Percentiles rank a stretch among this genome's conserved stretches.
phyloP scores from a whole-genome alignment of 1,139 yeast genomes.

The Pichia sp. region DNA sequence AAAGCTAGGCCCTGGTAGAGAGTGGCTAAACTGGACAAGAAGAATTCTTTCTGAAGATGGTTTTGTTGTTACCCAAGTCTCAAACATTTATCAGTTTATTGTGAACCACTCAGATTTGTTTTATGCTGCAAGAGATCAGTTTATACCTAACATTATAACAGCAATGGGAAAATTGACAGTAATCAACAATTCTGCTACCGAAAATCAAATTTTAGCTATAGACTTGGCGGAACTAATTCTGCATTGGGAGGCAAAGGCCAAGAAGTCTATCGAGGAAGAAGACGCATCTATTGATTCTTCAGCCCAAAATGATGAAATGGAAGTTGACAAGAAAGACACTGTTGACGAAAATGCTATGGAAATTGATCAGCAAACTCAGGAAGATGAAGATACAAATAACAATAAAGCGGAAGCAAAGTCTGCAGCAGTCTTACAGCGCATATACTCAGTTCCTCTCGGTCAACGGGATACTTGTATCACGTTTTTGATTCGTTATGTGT shows the following conservation, averaged over 20 bases:
- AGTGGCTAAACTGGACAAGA: constrained; percentile 96
- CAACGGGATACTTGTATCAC: constrained; percentile 92
- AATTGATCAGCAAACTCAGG: constrained; percentile 1
- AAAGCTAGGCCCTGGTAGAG: constrained; percentile 62
- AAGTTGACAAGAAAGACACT: not conserved
- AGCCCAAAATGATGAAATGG: not conserved
- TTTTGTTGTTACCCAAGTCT: constrained; percentile 73
- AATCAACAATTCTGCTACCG: constrained; percentile 73
- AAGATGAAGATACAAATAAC: not conserved
- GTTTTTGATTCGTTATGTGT: constrained; percentile 79
- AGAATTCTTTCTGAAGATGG: constrained; percentile 90
- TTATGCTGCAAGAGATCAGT: constrained; percentile 82
- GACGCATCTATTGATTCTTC: constrained; percentile 22
- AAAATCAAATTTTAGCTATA: constrained; percentile 79
- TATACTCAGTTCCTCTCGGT: constrained; percentile 64
- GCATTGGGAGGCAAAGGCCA: constrained; percentile 72
- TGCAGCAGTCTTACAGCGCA: constrained; percentile 15
- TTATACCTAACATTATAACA: constrained; percentile 82
- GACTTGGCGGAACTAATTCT: constrained; percentile 83
- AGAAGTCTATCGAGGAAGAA: constrained; percentile 16
- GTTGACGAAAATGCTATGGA: constrained; percentile 4
- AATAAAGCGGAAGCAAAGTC: not conserved
- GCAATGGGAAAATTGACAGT: constrained; percentile 92
- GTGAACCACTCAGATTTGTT: constrained; percentile 83
- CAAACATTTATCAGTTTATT: constrained; percentile 85